Base-by-base conservation (phyloP, 345 rosid genomes). In the Atalantia buxifolia region DNA sequence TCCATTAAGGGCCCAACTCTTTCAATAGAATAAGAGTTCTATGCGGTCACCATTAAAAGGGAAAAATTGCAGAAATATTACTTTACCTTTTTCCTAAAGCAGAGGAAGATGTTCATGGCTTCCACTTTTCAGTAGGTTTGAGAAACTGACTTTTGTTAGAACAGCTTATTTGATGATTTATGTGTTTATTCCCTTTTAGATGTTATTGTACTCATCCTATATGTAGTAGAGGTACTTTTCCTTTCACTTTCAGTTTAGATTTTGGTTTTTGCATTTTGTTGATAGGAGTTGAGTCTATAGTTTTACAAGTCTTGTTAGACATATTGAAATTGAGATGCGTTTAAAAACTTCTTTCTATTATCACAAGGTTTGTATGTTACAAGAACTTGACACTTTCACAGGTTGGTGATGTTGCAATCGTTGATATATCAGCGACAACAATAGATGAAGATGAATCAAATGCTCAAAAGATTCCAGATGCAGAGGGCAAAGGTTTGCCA, bases 361-460 rank as follows among this genome's bases (percentile, higher is more conserved):
- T 74, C 57, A 45, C 60, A 53, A 57, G 64, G 30, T 55, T 68
- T 38, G 53, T 42, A 72, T 45, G 50, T 33, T 18, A 65, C 66
- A 70, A 59, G 59, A 59, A 33, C 33, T 75, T 77, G 76, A 80
- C 64, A 81, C 70, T 80, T 50, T 33, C 55, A 74, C 90, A 95
- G 99, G 83, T 92, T 71, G 96, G 99, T 50, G 97, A 95, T 87
- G 85, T 95, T 75, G 92, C 83, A 53, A 92, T 95, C 75, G 74
- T 93, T 82, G 96, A 95, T 83, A 87, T 95, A 82, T 92, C 99
- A 78, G 97, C 99, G 42, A 88, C 87, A 62, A 93, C 89, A 61
- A 74, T 85, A 67, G 91, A 79, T 65, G 78, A 88, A 79, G 95
- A 89, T 22, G 90, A 89, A 77, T 81, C 94, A 35, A 84, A 84